A percentile compares a stretch with the other conserved stretches of the same genome.
phyloP scores from a whole-genome alignment of 2,329 filamentous ascomycete species.

The Ophiocordyceps camponoti-rufipedis region DNA sequence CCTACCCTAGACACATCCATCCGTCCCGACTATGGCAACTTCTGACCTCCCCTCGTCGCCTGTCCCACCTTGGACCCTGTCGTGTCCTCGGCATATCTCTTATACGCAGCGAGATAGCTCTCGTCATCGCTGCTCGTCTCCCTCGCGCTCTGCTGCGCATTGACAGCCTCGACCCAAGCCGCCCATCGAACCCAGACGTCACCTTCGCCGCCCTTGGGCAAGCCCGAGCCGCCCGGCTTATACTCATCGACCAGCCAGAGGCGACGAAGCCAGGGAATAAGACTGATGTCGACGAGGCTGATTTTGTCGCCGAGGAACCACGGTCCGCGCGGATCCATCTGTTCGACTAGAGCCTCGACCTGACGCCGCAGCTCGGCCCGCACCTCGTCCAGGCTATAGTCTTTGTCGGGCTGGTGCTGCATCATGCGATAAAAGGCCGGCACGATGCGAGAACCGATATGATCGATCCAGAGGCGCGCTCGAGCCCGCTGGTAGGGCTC shows the following conservation, averaged over 20 bases:
- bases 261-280: constrained; percentile 56
- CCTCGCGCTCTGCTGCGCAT: constrained; percentile 40
- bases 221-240: constrained; percentile 36
- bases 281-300: constrained; percentile 49
- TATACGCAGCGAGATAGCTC: constrained; percentile 50
- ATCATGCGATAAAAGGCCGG: constrained; percentile 48
- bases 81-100: constrained; percentile 45
- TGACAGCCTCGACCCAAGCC: constrained; percentile 42
- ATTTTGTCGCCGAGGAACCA: constrained; percentile 49
- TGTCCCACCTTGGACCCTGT: constrained; percentile 43
- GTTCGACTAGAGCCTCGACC: constrained; percentile 39
- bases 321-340: constrained; percentile 39
- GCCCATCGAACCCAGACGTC: constrained; percentile 45
- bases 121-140: constrained; percentile 51
- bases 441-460: constrained; percentile 46
- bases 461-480: constrained; percentile 57
- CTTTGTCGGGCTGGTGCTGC: constrained; percentile 33
- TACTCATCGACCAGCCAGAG: constrained; percentile 61
- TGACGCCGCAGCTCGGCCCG: constrained; percentile 37
- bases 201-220: constrained; percentile 34
- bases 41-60: constrained; percentile 40
- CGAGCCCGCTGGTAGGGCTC: constrained; percentile 47
- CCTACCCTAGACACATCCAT: no score
- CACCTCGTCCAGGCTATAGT: constrained; percentile 30
- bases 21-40: neutral